Percentiles rank a stretch among this genome's conserved stretches.
Conservation (phyloP, 2,329 filamentous ascomycete species). For the Cordyceps cicadae region DNA sequence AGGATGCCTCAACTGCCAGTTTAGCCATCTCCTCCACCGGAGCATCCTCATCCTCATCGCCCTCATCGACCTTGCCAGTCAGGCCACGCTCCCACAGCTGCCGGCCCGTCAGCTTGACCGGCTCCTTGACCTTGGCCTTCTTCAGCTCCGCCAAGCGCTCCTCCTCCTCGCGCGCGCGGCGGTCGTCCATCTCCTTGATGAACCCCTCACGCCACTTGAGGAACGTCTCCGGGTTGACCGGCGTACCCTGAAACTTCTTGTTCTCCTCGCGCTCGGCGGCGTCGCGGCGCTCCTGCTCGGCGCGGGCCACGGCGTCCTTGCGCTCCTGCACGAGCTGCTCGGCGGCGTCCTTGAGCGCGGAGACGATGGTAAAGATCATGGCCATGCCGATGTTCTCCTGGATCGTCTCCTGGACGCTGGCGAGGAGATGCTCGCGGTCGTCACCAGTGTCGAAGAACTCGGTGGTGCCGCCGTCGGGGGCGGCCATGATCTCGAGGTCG, state of each 20-base stretch:
- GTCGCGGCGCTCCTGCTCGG: slow-evolving; percentile 47
- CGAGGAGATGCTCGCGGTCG: slow-evolving; percentile 68
- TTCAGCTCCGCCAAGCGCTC: slow-evolving; percentile 77
- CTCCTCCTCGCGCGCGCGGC: slow-evolving; percentile 58
- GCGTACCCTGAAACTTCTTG: slow-evolving; percentile 86
- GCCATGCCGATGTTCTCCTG: slow-evolving; percentile 94
- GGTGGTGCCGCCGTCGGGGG: slow-evolving; percentile 61
- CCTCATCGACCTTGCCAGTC: slow-evolving; percentile 57
- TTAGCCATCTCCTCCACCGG: slow-evolving; percentile 57
- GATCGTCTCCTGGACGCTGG: slow-evolving; percentile 63
- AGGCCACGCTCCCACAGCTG: slow-evolving; percentile 74
- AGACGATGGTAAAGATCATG: slow-evolving; percentile 91
- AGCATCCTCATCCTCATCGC: slow-evolving; percentile 57
- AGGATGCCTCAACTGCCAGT: slow-evolving; percentile 56
- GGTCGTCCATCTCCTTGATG: slow-evolving; percentile 69
- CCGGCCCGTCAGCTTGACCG: slow-evolving; percentile 61
- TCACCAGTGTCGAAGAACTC: slow-evolving; percentile 69
- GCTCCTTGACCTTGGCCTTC: slow-evolving; percentile 67
- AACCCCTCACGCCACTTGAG: slow-evolving; percentile 75
- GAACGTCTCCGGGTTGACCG: slow-evolving; percentile 82
- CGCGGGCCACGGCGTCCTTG: slow-evolving; percentile 44
- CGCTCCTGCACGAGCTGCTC: slow-evolving; percentile 75
- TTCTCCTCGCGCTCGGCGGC: slow-evolving; percentile 85
- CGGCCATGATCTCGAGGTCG: slow-evolving; percentile 67
- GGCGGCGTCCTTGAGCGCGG: slow-evolving; percentile 80